Conservation (phyloP, 495 filamentous ascomycete species). For the Aspergillus incahuasiensis region DNA sequence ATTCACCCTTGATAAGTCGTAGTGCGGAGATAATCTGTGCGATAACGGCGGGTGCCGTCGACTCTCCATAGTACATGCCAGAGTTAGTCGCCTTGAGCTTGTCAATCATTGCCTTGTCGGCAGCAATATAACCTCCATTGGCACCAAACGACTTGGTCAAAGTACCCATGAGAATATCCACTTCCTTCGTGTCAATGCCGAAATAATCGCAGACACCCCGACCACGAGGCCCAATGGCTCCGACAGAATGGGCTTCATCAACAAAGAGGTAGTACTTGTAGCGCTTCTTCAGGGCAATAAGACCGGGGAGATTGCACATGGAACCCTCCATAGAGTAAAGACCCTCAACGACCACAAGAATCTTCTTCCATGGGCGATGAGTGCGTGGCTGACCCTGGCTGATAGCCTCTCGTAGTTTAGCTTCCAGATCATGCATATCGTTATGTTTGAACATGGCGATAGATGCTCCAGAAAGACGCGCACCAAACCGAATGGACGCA, state of each 20-base stretch:
- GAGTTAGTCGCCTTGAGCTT: slow-evolving; percentile 83
- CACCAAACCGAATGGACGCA: slow-evolving; percentile 91
- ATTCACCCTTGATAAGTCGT: slow-evolving; percentile 80
- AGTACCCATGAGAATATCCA: slow-evolving; percentile 97
- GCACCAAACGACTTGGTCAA: slow-evolving; percentile 98
- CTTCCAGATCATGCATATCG: slow-evolving; percentile 83
- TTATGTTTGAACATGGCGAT: slow-evolving; percentile 98
- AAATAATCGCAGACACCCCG: slow-evolving; percentile 98
- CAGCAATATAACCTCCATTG: slow-evolving; percentile 94
- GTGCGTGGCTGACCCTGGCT: slow-evolving; percentile 95
- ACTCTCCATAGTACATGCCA: slow-evolving; percentile 81
- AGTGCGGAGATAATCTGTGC: slow-evolving; percentile 83
- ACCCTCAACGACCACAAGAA: slow-evolving; percentile 92
- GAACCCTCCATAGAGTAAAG: slow-evolving; percentile 99
- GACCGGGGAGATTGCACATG: slow-evolving; percentile 89
- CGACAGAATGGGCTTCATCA: slow-evolving; percentile 95
- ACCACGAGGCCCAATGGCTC: slow-evolving; percentile 81
- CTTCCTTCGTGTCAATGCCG: slow-evolving; percentile 75
- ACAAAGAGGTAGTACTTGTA: slow-evolving; percentile 97
- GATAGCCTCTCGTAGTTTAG: slow-evolving; percentile 80
- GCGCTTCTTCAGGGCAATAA: slow-evolving; percentile 79
- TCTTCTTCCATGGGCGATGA: slow-evolving; percentile 98
- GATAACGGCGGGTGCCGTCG: slow-evolving; percentile 79
- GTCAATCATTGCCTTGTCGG: slow-evolving; percentile 85
- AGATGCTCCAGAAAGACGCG: slow-evolving; percentile 88